phyloP scores from a whole-genome alignment of 2,329 filamentous ascomycete genomes.

The Botrytis sinoallii region DNA sequence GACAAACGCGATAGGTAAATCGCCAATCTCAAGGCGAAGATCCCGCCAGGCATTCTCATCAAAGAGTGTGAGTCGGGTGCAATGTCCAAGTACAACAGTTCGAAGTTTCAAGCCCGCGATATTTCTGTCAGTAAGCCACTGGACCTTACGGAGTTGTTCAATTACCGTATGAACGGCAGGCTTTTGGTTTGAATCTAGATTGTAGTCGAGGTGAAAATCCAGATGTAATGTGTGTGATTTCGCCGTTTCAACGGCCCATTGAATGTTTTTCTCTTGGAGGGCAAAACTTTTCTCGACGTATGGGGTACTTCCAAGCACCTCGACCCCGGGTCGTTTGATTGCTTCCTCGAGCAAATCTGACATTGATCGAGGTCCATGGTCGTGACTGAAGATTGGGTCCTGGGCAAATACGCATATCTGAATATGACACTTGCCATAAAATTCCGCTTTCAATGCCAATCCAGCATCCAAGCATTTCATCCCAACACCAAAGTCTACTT shows the following conservation, averaged over 20 bases:
- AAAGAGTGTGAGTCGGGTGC: conserved; percentile 62
- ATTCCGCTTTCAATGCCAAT: conserved; percentile 53
- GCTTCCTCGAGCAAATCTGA: conserved; percentile 48
- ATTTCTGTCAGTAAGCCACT: conserved; percentile 45
- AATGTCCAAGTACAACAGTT: conserved; percentile 64
- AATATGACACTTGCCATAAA: conserved; percentile 51
- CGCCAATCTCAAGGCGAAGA: conserved; percentile 48
- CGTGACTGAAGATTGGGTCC: conserved; percentile 60
- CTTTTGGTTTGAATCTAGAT: conserved; percentile 49
- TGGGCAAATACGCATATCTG: conserved; percentile 72
- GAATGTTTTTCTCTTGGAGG: conserved; percentile 49
- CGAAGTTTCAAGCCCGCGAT: conserved; percentile 39
- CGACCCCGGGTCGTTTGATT: conserved; percentile 45
- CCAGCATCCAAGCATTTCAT: conserved; percentile 57
- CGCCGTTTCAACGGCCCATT: conserved; percentile 59
- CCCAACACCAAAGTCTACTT: conserved; percentile 62
- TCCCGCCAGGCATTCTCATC: conserved; percentile 46
- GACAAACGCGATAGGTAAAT: conserved; percentile 62
- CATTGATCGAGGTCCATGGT: conserved; percentile 49
- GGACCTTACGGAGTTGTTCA: conserved; percentile 45
- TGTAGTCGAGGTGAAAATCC: conserved; percentile 72
- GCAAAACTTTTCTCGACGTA: conserved; percentile 60
- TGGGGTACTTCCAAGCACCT: conserved; percentile 64
- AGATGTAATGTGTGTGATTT: conserved; percentile 52
- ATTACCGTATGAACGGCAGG: conserved; percentile 55